Evolutionary conservation across 129 eudicot species (phyloP), one percentile per base, ranked within the genome.

Genomic region (Saposhnikovia divaricata): DNA sequence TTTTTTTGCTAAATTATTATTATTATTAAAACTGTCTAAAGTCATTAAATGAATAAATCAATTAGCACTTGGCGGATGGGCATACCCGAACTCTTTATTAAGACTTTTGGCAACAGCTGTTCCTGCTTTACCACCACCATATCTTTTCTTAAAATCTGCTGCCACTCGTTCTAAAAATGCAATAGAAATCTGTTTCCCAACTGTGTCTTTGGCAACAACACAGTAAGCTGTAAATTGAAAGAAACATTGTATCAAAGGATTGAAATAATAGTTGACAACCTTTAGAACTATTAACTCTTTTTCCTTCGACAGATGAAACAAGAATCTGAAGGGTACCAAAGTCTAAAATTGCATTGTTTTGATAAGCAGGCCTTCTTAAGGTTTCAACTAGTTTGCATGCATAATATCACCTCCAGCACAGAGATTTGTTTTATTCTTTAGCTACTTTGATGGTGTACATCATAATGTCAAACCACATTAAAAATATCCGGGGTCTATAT

Each of bases 121-220:
- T 80, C 87, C 96, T 45, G 96, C 97, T 90, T 90, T 90, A 77
- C 97, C 97, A 80, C 97, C 97, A 61, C 98, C 98, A 74, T 93
- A 93, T 91, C 94, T 85, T 89, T 87, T 91, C 86, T 80, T 91
- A 77, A 93, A 93, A 74, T 93, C 98, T 13, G 87, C 90, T 80
- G 82, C 89, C 75, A 93, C 85, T 7, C 98, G 91, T 84, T 93
- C 98, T 77, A 93, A 81, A 88, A 85, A 89, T 34, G 96, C 97
- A 76, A 89, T 86, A 63, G 96, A 91, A 83, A 93, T 91, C 79
- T 93, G 98, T 80, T 86, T 91, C 66, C 93, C 97, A 51, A 91
- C 97, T 10, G 97, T 81, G 77, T 93, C 96, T 85, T 91, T 91
- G 53, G 98, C 94, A 81, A 93, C 98, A 66, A 93, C 92, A 76